A percentile compares a stretch with the other conserved stretches of the same genome.
phyloP scores from a whole-genome alignment of 495 filamentous ascomycete genomes.

The Cenococcum geophilum region DNA sequence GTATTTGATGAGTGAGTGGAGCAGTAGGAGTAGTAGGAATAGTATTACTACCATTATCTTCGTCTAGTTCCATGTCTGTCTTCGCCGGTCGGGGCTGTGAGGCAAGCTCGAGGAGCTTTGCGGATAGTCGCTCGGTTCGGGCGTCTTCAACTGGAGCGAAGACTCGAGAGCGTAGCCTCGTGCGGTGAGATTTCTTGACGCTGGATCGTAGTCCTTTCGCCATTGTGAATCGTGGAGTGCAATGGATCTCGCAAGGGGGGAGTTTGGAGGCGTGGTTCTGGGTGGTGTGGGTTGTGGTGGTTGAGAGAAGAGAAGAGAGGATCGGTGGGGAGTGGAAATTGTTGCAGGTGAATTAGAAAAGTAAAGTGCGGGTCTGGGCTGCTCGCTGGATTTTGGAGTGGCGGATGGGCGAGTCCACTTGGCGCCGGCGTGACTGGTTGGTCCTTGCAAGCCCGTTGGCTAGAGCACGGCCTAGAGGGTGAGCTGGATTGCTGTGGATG shows the following conservation, averaged over 20 bases:
- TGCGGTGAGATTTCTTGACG: conserved; percentile 68
- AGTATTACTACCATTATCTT: conserved; percentile 28
- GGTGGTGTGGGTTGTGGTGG: background rate
- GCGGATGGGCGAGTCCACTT: too few species aligned
- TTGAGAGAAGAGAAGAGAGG: background rate
- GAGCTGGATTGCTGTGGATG: too few species aligned
- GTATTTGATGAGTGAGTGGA: too few species aligned
- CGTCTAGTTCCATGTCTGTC: conserved; percentile 37
- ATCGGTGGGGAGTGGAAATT: too few species aligned
- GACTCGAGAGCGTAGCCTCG: conserved; percentile 64
- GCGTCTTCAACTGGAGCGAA: conserved; percentile 74
- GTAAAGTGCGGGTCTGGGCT: too few species aligned
- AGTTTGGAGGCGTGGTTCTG: background rate
- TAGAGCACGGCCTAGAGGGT: too few species aligned
- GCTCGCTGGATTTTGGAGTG: too few species aligned
- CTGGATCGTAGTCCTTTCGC: conserved; percentile 75
- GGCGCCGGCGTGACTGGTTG: too few species aligned
- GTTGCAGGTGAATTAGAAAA: too few species aligned
- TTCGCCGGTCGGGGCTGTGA: conserved; percentile 47
- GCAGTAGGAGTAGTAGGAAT: too few species aligned
- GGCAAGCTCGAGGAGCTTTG: conserved; percentile 70
- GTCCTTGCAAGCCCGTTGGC: too few species aligned
- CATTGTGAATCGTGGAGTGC: conserved; percentile 48
- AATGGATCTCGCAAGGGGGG: background rate
- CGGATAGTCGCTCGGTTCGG: conserved; percentile 68